Percentiles rank a stretch among this genome's conserved stretches.
Conservation (phyloP, 345 rosid genomes). For the Gossypium herbaceum region DNA sequence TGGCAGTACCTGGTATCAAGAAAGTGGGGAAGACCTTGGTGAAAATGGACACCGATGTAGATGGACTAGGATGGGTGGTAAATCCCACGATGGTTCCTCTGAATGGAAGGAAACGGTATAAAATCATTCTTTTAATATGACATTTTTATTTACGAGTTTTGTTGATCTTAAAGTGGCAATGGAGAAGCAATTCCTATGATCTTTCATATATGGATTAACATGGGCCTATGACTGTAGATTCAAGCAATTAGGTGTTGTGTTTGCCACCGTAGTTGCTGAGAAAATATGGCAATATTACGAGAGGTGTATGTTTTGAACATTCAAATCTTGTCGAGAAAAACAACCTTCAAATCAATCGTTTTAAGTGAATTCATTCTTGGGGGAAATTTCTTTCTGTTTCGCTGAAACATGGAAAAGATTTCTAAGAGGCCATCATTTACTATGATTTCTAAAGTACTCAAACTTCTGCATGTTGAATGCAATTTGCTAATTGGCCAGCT, state of each 20-base stretch:
- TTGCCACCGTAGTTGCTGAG: too few relatives aligned
- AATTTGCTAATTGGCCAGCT: not conserved
- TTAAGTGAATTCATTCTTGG: not conserved
- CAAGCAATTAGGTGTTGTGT: not conserved
- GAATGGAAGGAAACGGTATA: constrained; percentile 96
- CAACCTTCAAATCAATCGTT: not conserved
- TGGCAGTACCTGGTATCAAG: constrained; percentile 86
- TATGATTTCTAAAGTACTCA: not conserved
- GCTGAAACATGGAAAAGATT: not conserved
- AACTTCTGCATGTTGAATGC: not conserved
- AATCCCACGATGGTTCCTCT: constrained; percentile 64
- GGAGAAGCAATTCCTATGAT: not conserved
- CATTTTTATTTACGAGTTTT: constrained; percentile 12
- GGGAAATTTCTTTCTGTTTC: not conserved
- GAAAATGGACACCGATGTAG: constrained; percentile 93
- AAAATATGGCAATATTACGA: too few relatives aligned
- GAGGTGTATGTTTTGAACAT: too few relatives aligned
- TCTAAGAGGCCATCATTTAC: not conserved
- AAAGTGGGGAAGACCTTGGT: constrained; percentile 81
- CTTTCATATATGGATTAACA: not conserved
- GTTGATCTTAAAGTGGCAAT: constrained; percentile 14
- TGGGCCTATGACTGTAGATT: not conserved
- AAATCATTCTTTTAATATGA: constrained; percentile 3
- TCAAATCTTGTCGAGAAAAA: too few relatives aligned
- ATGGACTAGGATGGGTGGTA: constrained; percentile 98